Evolutionary conservation across 23 red algal genomes (phyloP).

Genomic region (Pyropia haitanensis): DNA sequence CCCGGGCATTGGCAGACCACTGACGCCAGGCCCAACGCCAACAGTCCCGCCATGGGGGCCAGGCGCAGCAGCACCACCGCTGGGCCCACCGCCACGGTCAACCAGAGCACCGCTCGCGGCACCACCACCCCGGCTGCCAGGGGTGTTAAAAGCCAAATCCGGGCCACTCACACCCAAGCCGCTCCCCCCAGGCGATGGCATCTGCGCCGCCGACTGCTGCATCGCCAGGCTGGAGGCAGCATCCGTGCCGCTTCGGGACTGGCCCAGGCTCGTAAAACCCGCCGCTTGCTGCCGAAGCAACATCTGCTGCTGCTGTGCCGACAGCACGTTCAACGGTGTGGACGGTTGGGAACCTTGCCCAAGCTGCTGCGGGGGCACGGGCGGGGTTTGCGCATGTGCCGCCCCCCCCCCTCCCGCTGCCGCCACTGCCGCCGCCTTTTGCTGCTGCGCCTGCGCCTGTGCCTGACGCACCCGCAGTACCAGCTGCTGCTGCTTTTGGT

Average conservation of each 20-base stretch:
- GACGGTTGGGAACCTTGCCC: too few species aligned
- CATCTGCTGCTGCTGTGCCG: not conserved
- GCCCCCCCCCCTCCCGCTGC: too few species aligned
- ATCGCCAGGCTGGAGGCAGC: not conserved
- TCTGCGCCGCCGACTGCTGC: too few species aligned
- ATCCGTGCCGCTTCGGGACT: slow-evolving; percentile 10
- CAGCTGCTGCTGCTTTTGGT: too few species aligned
- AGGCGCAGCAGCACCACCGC: not conserved
- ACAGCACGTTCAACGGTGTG: too few species aligned
- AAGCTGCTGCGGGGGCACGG: too few species aligned
- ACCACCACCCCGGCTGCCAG: not conserved
- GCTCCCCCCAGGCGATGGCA: slow-evolving; percentile 3
- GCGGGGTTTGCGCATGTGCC: too few species aligned
- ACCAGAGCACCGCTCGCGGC: not conserved
- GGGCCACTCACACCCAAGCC: not conserved
- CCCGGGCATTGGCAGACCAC: not conserved
- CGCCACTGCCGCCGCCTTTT: too few species aligned
- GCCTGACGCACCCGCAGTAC: too few species aligned
- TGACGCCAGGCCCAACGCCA: not conserved
- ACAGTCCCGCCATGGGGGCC: not conserved
- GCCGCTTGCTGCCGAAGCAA: not conserved
- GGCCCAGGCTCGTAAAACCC: not conserved
- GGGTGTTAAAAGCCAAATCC: not conserved
- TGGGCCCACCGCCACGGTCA: not conserved
- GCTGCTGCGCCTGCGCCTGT: too few species aligned